These are phyloP conservation scores for Cryptococcus floricola DNA, from an alignment of 1,284 basidiomycete genomes.

Conservation along the genomic window DNA sequence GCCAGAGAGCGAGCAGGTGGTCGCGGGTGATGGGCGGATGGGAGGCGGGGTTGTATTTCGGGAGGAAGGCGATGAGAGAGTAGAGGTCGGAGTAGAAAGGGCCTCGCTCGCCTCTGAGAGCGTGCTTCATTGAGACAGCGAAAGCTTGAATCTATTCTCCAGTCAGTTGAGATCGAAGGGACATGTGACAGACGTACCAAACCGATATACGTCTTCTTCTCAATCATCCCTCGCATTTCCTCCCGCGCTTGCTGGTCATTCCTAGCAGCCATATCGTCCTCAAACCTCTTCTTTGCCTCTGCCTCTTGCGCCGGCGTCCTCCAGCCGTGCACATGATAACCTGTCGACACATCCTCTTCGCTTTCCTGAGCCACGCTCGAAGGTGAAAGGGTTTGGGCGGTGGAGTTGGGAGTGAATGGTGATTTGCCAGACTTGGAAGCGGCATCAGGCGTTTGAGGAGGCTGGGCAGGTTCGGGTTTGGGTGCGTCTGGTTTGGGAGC, in stretches of 20 bases:
- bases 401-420: too few relatives aligned
- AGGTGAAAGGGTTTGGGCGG: too few relatives aligned
- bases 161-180: background rate
- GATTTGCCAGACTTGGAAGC: too few relatives aligned
- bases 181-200: conserved; percentile 20
- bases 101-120: conserved; percentile 30
- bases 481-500: background rate
- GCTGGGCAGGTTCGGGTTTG: background rate
- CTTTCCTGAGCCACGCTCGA: too few relatives aligned
- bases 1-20: conserved; percentile 30
- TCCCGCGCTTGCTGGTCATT: conserved; percentile 3
- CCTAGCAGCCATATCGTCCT: background rate
- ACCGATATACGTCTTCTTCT: conserved; percentile 37
- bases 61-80: conserved; percentile 31
- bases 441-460: background rate
- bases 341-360: too few relatives aligned
- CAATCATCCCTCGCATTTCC: conserved; percentile 25
- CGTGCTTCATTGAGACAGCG: conserved; percentile 32
- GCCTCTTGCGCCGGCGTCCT: conserved; percentile 5
- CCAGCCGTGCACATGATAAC: too few relatives aligned
- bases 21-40: conserved; percentile 28
- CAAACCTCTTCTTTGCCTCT: conserved; percentile 6
- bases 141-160: conserved; percentile 31
- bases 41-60: conserved; percentile 32
- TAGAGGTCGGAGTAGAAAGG: conserved; percentile 40